Percentiles rank a stretch among this genome's conserved stretches.
Conservation (phyloP, 371 early-diverging fungal genomes). For the Syncephalastrum contaminatum region DNA sequence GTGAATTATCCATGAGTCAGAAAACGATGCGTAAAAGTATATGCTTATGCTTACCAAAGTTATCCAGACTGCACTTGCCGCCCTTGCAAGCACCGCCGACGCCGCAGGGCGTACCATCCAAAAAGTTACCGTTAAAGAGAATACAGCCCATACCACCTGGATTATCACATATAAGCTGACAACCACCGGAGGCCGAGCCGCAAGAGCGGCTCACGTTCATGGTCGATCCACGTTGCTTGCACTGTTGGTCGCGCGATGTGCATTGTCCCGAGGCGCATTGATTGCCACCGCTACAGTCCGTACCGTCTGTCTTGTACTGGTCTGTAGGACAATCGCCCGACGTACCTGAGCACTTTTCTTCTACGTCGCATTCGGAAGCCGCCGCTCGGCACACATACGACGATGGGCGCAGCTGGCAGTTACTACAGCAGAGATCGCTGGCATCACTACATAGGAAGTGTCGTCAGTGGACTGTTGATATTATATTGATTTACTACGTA, state of each 20-base stretch:
- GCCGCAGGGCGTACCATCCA: slow-evolving; percentile 92
- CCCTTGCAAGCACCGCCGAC: slow-evolving; percentile 59
- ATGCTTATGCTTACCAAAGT: slow-evolving; percentile 25
- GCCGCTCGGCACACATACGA: slow-evolving; percentile 73
- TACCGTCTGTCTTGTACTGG: slow-evolving; percentile 62
- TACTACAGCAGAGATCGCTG: slow-evolving; percentile 82
- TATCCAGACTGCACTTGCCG: slow-evolving; percentile 44
- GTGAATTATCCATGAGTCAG: neutral
- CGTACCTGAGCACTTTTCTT: slow-evolving; percentile 79
- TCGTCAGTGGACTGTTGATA: neutral
- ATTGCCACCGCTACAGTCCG: slow-evolving; percentile 56
- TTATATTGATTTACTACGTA: slow-evolving; percentile 23
- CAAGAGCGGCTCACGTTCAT: slow-evolving; percentile 51
- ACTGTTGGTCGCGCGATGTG: slow-evolving; percentile 85
- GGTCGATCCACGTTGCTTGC: slow-evolving; percentile 52
- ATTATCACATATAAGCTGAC: slow-evolving; percentile 68
- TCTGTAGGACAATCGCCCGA: slow-evolving; percentile 80
- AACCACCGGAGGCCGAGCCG: slow-evolving; percentile 45
- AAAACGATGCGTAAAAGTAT: no score
- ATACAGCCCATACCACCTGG: slow-evolving; percentile 60
- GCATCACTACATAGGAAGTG: slow-evolving; percentile 51
- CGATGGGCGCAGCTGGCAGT: slow-evolving; percentile 68
- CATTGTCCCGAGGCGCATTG: slow-evolving; percentile 89
- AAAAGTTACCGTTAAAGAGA: slow-evolving; percentile 74
- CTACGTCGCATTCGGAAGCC: slow-evolving; percentile 78